phyloP scores from a whole-genome alignment of 75 land plant species.

The Cunninghamia lanceolata region DNA sequence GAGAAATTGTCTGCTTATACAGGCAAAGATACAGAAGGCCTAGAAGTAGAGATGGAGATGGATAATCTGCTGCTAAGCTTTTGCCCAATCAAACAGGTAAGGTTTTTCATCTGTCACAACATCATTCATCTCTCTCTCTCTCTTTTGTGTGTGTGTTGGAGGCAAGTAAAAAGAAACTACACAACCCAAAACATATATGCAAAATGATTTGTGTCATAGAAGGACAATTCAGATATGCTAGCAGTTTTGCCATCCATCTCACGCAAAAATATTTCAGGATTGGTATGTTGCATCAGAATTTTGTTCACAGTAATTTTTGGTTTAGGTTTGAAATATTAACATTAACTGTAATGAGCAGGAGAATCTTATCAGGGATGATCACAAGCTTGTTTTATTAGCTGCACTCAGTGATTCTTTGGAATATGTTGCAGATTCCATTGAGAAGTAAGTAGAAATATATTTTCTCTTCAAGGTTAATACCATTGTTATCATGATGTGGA shows the following conservation, averaged over 20 bases:
- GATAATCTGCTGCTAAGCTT: slow-evolving; percentile 75
- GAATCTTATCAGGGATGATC: slow-evolving; percentile 86
- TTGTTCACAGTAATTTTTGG: background rate
- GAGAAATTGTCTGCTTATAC: slow-evolving; percentile 25
- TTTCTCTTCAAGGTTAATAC: background rate
- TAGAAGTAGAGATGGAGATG: slow-evolving; percentile 78
- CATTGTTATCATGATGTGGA: background rate
- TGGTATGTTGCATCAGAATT: background rate
- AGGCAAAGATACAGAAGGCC: slow-evolving; percentile 60
- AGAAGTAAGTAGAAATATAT: slow-evolving; percentile 44
- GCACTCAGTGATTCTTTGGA: slow-evolving; percentile 97
- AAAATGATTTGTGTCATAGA: background rate
- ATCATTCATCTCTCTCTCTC: background rate
- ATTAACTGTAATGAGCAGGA: slow-evolving; percentile 53
- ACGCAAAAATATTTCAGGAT: background rate
- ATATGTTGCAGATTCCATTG: slow-evolving; percentile 90
- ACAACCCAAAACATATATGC: background rate
- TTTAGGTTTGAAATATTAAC: background rate
- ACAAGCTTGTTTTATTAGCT: slow-evolving; percentile 88
- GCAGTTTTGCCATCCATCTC: background rate
- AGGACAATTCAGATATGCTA: background rate
- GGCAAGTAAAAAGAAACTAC: background rate
- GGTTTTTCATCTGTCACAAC: background rate
- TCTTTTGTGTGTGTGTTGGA: background rate
- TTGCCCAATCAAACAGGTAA: slow-evolving; percentile 92